Conservation (phyloP, 2,329 filamentous ascomycete species). For the Cordyceps tenuipes region DNA sequence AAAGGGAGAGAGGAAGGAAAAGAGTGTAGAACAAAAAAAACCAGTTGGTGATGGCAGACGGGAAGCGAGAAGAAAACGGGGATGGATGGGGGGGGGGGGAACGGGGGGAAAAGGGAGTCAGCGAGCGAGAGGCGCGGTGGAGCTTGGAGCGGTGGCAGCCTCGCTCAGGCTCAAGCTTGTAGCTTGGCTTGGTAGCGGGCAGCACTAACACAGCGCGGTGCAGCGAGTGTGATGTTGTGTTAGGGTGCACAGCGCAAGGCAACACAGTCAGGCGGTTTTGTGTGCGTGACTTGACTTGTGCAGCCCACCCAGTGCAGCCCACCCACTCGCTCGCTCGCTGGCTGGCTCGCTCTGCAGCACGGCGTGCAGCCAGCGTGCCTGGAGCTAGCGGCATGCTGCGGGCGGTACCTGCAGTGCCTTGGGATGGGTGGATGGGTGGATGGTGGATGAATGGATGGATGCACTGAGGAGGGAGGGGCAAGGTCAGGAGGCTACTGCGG, state of each 20-base stretch:
- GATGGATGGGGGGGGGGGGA: constrained; percentile 22
- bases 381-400: not conserved
- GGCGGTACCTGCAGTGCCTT: not conserved
- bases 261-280: not conserved
- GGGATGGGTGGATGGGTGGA: not conserved
- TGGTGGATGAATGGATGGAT: too few species aligned
- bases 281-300: not conserved
- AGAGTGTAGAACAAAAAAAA: constrained; percentile 32
- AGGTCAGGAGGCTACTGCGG: not conserved
- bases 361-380: not conserved
- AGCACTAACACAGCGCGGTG: not conserved
- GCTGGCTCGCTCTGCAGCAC: not conserved
- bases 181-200: too few species aligned
- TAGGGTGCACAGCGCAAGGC: not conserved
- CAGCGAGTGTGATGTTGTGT: not conserved
- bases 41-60: constrained; percentile 24
- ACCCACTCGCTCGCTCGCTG: not conserved
- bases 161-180: not conserved
- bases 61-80: constrained; percentile 28
- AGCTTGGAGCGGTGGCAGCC: not conserved
- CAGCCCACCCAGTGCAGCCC: not conserved
- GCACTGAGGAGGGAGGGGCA: not conserved
- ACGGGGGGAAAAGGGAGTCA: constrained; percentile 28
- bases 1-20: constrained; percentile 23
- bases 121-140: not conserved